These are phyloP conservation scores for Lactarius psammicola DNA, from an alignment of 768 basidiomycete genomes.

Conservation along the genomic window DNA sequence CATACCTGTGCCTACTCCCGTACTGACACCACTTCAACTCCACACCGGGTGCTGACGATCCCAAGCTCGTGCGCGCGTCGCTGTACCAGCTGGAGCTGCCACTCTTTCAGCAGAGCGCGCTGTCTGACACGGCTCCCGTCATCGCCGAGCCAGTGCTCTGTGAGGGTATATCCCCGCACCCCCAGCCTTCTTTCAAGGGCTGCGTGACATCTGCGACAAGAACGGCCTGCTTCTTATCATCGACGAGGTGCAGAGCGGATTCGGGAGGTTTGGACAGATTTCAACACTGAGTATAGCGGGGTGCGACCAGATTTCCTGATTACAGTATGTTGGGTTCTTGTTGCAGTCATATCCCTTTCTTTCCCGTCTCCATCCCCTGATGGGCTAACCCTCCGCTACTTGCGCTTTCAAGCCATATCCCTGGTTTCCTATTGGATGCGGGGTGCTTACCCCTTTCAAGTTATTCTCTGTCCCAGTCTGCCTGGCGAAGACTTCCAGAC, in stretches of 20 bases:
- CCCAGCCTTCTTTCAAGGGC: slow-evolving; percentile 69
- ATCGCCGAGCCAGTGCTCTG: slow-evolving; percentile 91
- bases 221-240: slow-evolving; percentile 81
- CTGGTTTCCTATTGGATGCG: neutral
- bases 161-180: slow-evolving; percentile 95
- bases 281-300: slow-evolving; percentile 78
- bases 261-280: slow-evolving; percentile 84
- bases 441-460: neutral
- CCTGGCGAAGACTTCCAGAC: slow-evolving; percentile 50
- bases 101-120: slow-evolving; percentile 74
- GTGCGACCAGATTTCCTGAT: slow-evolving; percentile 86
- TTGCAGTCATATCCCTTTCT: neutral
- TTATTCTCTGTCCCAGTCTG: slow-evolving; percentile 22
- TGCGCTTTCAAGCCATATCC: neutral
- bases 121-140: slow-evolving; percentile 89
- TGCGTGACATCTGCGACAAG: slow-evolving; percentile 83
- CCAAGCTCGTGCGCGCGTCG: slow-evolving; percentile 58
- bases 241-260: slow-evolving; percentile 90
- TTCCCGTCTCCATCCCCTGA: neutral
- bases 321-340: slow-evolving; percentile 41
- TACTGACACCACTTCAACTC: slow-evolving; percentile 87
- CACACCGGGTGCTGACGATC: slow-evolving; percentile 51
- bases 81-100: slow-evolving; percentile 82
- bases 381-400: neutral
- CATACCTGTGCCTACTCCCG: too few relatives aligned